Conservation (phyloP, 768 basidiomycete genomes). For the Pholiota microspora region DNA sequence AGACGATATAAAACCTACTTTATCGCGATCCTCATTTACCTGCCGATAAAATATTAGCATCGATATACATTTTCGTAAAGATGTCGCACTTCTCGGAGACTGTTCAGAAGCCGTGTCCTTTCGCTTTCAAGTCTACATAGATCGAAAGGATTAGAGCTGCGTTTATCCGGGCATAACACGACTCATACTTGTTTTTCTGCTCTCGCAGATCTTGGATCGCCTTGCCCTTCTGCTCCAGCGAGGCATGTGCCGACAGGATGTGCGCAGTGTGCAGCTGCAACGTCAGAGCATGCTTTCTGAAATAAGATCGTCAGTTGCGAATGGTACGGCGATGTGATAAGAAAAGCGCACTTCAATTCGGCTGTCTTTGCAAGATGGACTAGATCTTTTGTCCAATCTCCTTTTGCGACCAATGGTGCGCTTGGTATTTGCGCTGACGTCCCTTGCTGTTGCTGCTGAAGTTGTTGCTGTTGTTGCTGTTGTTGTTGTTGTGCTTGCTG, state of each 20-base stretch:
- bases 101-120: slow-evolving; percentile 62
- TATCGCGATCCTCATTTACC: slow-evolving; percentile 84
- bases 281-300: slow-evolving; percentile 80
- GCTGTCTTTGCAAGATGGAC: slow-evolving; percentile 86
- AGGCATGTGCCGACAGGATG: slow-evolving; percentile 79
- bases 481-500: no score
- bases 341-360: slow-evolving; percentile 74
- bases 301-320: slow-evolving; percentile 1
- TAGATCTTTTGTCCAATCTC: slow-evolving; percentile 86
- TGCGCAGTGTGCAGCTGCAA: slow-evolving; percentile 86
- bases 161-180: background rate
- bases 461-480: background rate
- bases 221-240: slow-evolving; percentile 74
- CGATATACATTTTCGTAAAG: background rate
- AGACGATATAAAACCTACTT: slow-evolving; percentile 29
- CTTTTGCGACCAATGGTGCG: slow-evolving; percentile 67
- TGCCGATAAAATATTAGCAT: slow-evolving; percentile 20
- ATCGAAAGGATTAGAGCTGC: no score
- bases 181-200: slow-evolving; percentile 76
- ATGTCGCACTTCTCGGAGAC: slow-evolving; percentile 60
- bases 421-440: slow-evolving; percentile 19
- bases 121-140: slow-evolving; percentile 71
- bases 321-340: slow-evolving; percentile 1
- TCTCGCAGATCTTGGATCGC: slow-evolving; percentile 79
- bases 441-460: slow-evolving; percentile 13